Base-by-base conservation (phyloP, 768 basidiomycete genomes). In the Macrolepiota albuminosa region DNA sequence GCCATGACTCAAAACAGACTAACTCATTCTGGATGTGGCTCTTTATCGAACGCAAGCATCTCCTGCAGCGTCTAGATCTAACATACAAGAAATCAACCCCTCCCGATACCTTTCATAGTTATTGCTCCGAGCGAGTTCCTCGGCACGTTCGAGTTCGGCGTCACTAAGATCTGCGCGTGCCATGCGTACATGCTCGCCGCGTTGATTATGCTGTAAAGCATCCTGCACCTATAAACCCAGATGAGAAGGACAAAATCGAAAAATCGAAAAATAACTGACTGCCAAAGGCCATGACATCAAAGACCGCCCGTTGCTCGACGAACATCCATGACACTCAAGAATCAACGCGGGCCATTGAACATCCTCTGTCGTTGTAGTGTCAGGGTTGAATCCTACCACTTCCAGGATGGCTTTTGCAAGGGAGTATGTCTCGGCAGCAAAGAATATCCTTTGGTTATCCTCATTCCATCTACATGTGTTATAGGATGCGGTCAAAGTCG, bases 221-320 rank as follows among this genome's bases (percentile, higher is more conserved):
- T 57, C 55, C 4, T 6, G 0, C 10, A 61, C 31, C 60, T 61
- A 16, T 26, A n/a, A 9, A 26, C 5, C n/a, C n/a, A 3, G 26
- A 54, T 21, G n/a, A n/a, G n/a, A n/a, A n/a, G 39, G 14, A 9
- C 45, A 18, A 40, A 13, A 16, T 13, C 2, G 7, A 6, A 31
- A 18, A 16, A 53, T 26, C 5, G n/a, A 31, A 43, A n/a, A 40
- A 14, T 31, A 33, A 11, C 57, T 16, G 55, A 61, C 61, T 9
- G 59, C 40, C 8, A 16, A 4, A 6, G 24, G 21, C 63, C 63
- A 64, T 37, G 57, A 13, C 61, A 62, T 55, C 10, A 59, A n/a
- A 42, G 47, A 3, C 14, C 61, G 53, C 21, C 7, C 5, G 10
- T 13, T 2, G 16, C 14, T 21, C 29, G 29, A 29, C 14, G 40